phyloP scores from a whole-genome alignment of 345 rosid species.

The Populus pruinosa region DNA sequence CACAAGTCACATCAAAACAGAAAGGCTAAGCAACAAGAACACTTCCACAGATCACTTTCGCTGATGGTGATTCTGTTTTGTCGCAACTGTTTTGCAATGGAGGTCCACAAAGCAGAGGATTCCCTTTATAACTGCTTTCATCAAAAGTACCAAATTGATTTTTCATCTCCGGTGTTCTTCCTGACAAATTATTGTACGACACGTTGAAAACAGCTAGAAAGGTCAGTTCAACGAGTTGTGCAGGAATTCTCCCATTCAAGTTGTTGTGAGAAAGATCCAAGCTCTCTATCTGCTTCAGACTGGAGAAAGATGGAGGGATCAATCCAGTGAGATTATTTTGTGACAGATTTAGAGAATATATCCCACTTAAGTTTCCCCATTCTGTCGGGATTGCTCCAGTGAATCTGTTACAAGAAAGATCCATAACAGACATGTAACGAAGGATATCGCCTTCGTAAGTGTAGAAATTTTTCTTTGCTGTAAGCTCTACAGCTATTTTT shows the following conservation, averaged over 20 bases:
- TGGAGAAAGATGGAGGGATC: conserved; percentile 29
- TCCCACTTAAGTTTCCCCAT: not conserved
- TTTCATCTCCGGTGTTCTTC: conserved; percentile 5
- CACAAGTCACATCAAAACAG: no score
- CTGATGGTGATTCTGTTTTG: not conserved
- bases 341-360: conserved; percentile 25
- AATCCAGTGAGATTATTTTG: conserved; percentile 17
- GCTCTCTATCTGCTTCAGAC: conserved; percentile 28
- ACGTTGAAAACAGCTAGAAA: conserved; percentile 23
- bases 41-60: not conserved
- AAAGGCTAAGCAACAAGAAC: no score
- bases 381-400: not conserved
- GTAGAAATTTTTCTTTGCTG: not conserved
- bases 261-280: conserved; percentile 33
- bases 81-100: conserved; percentile 6
- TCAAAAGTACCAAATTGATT: conserved; percentile 27
- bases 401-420: not conserved
- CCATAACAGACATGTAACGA: not conserved
- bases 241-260: conserved; percentile 25
- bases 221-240: conserved; percentile 10
- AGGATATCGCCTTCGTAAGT: not conserved
- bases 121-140: conserved; percentile 15
- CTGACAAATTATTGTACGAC: conserved; percentile 35
- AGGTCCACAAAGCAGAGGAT: conserved; percentile 29
- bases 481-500: not conserved